A percentile compares a stretch with the other conserved stretches of the same genome.
These are phyloP conservation scores for Thelonectria olida DNA, from an alignment of 2,329 filamentous ascomycete genomes.

Conservation along the genomic window DNA sequence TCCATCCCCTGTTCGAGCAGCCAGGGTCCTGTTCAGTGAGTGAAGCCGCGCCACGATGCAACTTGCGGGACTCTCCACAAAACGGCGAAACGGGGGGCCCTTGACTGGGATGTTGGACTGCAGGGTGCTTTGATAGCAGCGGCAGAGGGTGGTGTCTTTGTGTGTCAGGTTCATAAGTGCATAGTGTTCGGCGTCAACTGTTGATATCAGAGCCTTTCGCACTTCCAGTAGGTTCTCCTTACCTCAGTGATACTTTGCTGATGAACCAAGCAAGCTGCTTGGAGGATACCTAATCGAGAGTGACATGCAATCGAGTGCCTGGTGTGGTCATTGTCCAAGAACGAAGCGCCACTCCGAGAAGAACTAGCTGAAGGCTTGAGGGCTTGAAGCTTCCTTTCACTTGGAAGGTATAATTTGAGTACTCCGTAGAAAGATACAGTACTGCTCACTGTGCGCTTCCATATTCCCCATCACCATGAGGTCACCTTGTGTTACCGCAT, in stretches of 20 bases:
- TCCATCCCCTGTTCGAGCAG: slow-evolving; percentile 3
- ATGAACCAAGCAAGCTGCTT: too few relatives aligned
- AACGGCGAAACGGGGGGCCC: slow-evolving; percentile 6
- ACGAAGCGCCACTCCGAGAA: slow-evolving; percentile 7
- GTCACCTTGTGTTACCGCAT: neutral
- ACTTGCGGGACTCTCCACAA: slow-evolving; percentile 16
- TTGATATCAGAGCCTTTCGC: neutral
- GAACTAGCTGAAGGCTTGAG: too few relatives aligned
- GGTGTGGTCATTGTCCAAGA: too few relatives aligned
- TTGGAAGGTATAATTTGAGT: neutral
- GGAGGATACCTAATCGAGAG: too few relatives aligned
- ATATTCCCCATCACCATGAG: neutral
- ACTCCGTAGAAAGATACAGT: neutral
- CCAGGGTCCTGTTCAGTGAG: slow-evolving; percentile 11
- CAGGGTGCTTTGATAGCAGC: neutral
- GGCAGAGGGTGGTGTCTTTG: neutral
- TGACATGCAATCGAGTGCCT: too few relatives aligned
- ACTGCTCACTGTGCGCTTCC: neutral
- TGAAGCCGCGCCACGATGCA: slow-evolving; percentile 20
- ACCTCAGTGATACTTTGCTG: too few relatives aligned
- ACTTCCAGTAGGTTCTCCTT: too few relatives aligned
- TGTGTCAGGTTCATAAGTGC: neutral
- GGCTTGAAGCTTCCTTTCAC: slow-evolving; percentile 2
- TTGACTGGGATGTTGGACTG: neutral
- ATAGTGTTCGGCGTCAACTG: neutral